Evolutionary conservation across 768 basidiomycete species (phyloP), one percentile per base, ranked within the genome.

Genomic region (Coprinellus micaceus): DNA sequence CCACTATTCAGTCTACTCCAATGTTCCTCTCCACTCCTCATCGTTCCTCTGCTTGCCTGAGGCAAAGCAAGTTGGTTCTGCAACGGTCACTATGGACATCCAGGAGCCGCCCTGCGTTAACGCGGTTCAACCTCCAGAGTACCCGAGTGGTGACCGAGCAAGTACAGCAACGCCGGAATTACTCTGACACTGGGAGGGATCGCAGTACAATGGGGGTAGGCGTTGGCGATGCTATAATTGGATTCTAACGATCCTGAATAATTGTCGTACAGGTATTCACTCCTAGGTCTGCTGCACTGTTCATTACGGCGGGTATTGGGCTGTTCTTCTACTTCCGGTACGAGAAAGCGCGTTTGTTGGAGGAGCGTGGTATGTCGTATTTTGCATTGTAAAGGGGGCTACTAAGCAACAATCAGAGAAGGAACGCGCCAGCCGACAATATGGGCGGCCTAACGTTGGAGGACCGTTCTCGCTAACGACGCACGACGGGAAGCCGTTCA

Each of bases 381-480:
- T n/a, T n/a, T n/a, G n/a, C n/a, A n/a, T n/a, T n/a, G n/a, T n/a
- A n/a, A n/a, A n/a, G n/a, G n/a, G n/a, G n/a, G n/a, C n/a, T n/a
- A n/a, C n/a, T n/a, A n/a, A n/a, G n/a, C n/a, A n/a, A n/a, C n/a
- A n/a, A 33, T 15, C 60, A 94, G 93, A 87, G 61, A 83, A 89
- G 63, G 91, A 94, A 66, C 79, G 82, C 1, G 83, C 82, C 17
- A 80, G 80, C 21, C 84, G 84, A 60, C 83, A 85, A 21, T 84
- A 89, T 61, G 96, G 96, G 5, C 80, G 90, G 57, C 90, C 97
- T 0, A 78, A 88, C 44, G 86, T 99, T 54, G 97, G 97, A 17
- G 97, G 97, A 1, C 88, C 95, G 0, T 98, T 99, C 77, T 71
- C 74, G 3, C 77, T 98, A 48, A 82, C 77, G 4, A 82, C 84